Percentiles rank a stretch among this genome's conserved stretches.
phyloP scores from a whole-genome alignment of 2,329 filamentous ascomycete genomes.

The Diaporthe humulicola region DNA sequence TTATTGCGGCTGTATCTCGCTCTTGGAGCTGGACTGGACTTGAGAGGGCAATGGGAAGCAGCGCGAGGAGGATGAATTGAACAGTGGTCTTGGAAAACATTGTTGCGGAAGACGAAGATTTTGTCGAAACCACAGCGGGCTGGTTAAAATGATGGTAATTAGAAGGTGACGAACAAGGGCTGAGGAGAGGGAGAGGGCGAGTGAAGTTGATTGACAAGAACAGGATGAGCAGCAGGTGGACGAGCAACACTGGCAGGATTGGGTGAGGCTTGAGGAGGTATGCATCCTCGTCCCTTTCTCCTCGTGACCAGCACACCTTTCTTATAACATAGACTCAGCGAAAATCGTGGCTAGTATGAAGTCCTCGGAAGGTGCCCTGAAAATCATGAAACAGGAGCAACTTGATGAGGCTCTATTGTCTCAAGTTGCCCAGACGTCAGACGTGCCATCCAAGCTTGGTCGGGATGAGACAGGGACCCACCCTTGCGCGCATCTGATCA shows the following conservation, averaged over 20 bases:
- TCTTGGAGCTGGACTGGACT: constrained; percentile 24
- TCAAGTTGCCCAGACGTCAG: constrained; percentile 33
- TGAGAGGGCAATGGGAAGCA: background rate
- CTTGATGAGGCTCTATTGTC: constrained; percentile 33
- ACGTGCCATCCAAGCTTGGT: constrained; percentile 12
- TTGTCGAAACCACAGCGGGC: background rate
- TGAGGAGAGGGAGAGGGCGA: background rate
- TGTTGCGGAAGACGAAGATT: background rate
- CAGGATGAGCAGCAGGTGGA: background rate
- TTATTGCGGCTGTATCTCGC: constrained; percentile 14
- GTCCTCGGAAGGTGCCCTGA: background rate
- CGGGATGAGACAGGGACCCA: constrained; percentile 1
- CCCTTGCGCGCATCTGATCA: background rate
- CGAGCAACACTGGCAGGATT: background rate
- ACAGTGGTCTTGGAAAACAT: background rate
- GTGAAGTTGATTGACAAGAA: background rate
- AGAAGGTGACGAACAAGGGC: background rate
- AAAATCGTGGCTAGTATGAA: background rate
- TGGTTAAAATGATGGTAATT: background rate
- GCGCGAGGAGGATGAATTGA: background rate
- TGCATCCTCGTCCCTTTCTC: background rate
- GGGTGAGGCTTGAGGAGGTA: background rate
- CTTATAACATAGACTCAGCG: background rate
- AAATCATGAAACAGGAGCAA: constrained; percentile 26
- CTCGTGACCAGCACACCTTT: background rate